These are phyloP conservation scores for Komagataella kurtzmanii DNA, from an alignment of 805 yeast species.

Conservation along the genomic window DNA sequence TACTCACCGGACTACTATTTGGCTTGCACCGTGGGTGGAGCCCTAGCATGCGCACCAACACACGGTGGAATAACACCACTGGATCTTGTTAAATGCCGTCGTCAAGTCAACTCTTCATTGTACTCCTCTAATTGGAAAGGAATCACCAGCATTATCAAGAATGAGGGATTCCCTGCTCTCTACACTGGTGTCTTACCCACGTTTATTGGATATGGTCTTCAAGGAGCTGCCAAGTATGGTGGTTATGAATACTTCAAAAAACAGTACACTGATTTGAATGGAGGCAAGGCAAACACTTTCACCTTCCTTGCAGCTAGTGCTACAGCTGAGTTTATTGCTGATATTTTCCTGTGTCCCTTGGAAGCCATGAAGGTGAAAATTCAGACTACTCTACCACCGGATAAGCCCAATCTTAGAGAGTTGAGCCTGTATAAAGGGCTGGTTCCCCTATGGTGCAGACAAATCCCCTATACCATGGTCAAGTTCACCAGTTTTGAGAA, in stretches of 20 bases:
- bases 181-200: constrained; percentile 92
- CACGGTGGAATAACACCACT: constrained; percentile 89
- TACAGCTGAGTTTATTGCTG: constrained; percentile 89
- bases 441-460: constrained; percentile 90
- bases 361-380: constrained; percentile 92
- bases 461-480: constrained; percentile 97
- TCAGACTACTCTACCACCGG: constrained; percentile 87
- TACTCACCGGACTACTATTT: constrained; percentile 51
- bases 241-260: constrained; percentile 86
- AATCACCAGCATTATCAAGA: constrained; percentile 38
- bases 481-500: constrained; percentile 92
- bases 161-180: constrained; percentile 64
- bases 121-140: constrained; percentile 59
- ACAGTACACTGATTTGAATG: constrained; percentile 53
- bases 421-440: constrained; percentile 69
- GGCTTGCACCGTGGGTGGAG: constrained; percentile 70
- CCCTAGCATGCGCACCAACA: constrained; percentile 85
- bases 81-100: constrained; percentile 86
- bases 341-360: constrained; percentile 79
- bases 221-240: constrained; percentile 97
- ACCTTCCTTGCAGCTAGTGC: constrained; percentile 81
- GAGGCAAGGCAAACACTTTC: constrained; percentile 60
- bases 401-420: constrained; percentile 22
- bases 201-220: constrained; percentile 82
- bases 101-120: constrained; percentile 68